phyloP scores from a whole-genome alignment of 306 rosid genomes.

The Arachis stenosperma region DNA sequence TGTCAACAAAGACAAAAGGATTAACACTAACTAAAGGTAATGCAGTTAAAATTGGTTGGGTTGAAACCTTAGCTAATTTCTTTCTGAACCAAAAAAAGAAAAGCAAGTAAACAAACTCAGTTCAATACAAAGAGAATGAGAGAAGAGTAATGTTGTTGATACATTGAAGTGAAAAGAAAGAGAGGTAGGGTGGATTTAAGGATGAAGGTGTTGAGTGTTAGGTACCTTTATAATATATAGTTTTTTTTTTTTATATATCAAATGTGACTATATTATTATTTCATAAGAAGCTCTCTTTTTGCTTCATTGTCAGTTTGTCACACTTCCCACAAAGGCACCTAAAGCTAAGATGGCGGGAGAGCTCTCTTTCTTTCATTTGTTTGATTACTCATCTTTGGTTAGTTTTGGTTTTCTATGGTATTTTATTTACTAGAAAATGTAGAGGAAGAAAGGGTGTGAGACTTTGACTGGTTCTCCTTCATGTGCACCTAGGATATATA shows the following conservation, averaged over 20 bases:
- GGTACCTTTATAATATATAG: constrained; percentile 47
- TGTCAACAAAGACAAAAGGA: constrained; percentile 13
- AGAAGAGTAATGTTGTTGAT: constrained; percentile 2
- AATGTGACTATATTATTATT: constrained; percentile 31
- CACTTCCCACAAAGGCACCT: constrained; percentile 45
- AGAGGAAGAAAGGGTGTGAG: constrained; percentile 56
- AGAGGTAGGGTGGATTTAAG: constrained; percentile 59
- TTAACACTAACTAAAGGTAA: constrained; percentile 34
- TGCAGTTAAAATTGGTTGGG: constrained; percentile 54
- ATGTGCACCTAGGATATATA: not conserved
- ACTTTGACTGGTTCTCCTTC: constrained; percentile 2
- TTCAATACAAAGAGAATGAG: constrained; percentile 50
- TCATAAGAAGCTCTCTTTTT: constrained; percentile 63
- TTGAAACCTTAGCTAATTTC: constrained; percentile 55
- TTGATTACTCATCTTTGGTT: constrained; percentile 44
- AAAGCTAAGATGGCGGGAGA: constrained; percentile 63
- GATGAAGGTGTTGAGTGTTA: constrained; percentile 67
- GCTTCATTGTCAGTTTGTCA: constrained; percentile 45
- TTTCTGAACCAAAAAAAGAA: constrained; percentile 42
- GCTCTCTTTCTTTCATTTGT: constrained; percentile 49
- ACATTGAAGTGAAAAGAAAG: constrained; percentile 38
- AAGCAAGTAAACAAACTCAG: constrained; percentile 67
- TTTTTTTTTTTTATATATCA: not conserved
- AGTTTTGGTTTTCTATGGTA: constrained; percentile 27
- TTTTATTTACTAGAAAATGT: constrained; percentile 32